Base-by-base conservation (phyloP, 805 yeast genomes). In the Spathaspora gorwiae region DNA sequence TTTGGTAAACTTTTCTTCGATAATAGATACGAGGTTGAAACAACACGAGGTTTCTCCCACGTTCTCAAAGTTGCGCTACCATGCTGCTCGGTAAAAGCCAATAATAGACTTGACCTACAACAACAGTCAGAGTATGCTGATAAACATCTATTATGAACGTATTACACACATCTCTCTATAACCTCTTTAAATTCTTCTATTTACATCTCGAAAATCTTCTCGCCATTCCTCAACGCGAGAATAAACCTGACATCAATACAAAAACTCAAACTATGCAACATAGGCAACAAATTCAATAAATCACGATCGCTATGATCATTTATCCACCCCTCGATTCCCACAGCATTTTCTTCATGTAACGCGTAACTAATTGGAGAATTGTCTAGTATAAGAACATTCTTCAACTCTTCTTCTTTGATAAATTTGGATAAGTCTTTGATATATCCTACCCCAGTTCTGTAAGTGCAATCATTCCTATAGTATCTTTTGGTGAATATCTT, bases 321-420 rank as follows among this genome's bases (percentile, higher is more conserved):
- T 50, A 94, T 89, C 99, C 99, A 94, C 39, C 99, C 98, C 65
- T 90, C 97, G 6, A 94, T 89, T 68, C 85, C 82, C 19, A 94
- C 84, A 1, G 96, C 99, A 58, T 94, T 94, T 53, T 83, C 83
- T 47, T 82, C 87, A 62, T 92, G 90, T 61, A 80, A 67, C 12
- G 88, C 83, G 61, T 87, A 94, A 57, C 95, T 85, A 26, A 90
- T 78, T 1, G 98, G 98, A 9, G 97, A 89, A 66, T 94, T 94
- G 67, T 94, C 99, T 42, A 94, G 76, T 33, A 94, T 84, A 46
- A 92, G 72, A 35, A 87, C 78, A 54, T 80, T 79, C 48, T 83
- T 76, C 44, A 87, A 76, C 57, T 82, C 94, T 54, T 69, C 74
- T 54, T 90, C 96, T 55, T 87, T 87, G 9, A 67, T 63, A 47